Evolutionary conservation across 768 basidiomycete species (phyloP), one percentile per base, ranked within the genome.

Genomic region (Tricholoma saponaceum): DNA sequence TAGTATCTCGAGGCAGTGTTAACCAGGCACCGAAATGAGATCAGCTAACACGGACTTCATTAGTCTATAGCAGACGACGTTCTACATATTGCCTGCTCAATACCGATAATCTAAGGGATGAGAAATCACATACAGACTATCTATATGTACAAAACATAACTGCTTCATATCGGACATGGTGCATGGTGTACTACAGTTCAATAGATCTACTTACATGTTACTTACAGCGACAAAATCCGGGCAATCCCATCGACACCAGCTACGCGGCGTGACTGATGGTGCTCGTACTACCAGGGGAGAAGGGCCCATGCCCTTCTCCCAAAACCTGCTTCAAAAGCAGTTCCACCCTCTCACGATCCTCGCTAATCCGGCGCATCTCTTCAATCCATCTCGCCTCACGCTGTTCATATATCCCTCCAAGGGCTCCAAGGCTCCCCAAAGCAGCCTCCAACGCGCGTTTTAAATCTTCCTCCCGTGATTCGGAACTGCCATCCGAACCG

Each of bases 341-440:
- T 61, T 87, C 85, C 3, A 91, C 83, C 16, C 77, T 70, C 64
- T 88, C 86, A 13, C 87, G 75, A 56, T 92, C 90, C 26, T 86
- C 83, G 50, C 77, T 74, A 56, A 89, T 76, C 57, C 81, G 75
- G 23, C 77, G 69, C 79, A 90, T 85, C 71, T 90, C 89, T 14
- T 89, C 86, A 37, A 77, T 70, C 84, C 88, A 89, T 41, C 89
- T 75, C 50, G 79, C 77, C 66, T 87, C 88, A 16, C 89, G 74
- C 60, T 86, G 79, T 20, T 85, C 86, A 54, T 89, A 90, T 32
- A 92, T 84, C 32, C 73, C 69, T 32, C 84, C 80, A 53, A 92
- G 73, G 16, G 80, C 76, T 25, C 80, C 79, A 22, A 91, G 76
- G 62, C 88, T 89, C 1, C 82, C 84, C 51, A 91, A 61, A 1